Evolutionary conservation across 2,329 filamentous ascomycete genomes (phyloP), one percentile per base, ranked within the genome.

Genomic region (Aureobasidium sp.): DNA sequence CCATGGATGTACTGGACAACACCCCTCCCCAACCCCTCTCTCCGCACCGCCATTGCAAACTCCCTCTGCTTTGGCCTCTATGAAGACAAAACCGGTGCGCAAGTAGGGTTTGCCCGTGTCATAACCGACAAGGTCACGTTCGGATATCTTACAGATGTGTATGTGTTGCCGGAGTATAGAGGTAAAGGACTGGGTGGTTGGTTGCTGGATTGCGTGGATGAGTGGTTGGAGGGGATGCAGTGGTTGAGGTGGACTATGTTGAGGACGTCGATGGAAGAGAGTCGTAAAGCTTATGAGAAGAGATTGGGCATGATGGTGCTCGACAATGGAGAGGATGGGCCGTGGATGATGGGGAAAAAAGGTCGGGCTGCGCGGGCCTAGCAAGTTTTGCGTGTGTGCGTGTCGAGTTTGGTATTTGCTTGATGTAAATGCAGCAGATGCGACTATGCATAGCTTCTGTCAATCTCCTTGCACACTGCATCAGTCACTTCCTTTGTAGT

Each of bases 401-500:
- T 42, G 41, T n/a, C 5, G 7, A 5, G 3, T 4, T 42, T 7
- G 3, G 11, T 34, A 9, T 34, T 14, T 44, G 20, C 4, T 5
- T 44, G 3, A 44, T 5, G 6, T 5, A 44, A 25, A 9, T 11
- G 5, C 20, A 14, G 14, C 4, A 14, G 12, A 2, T 44, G 20
- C 20, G 14, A 12, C 27, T 41, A 53, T 11, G 49, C 53, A 36
- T 60, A 60, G 17, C 44, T 42, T n/a, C 25, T 34, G 64, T 71
- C 68, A 1, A 79, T 70, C 64, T 77, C 75, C 6, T 67, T 66
- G 61, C 74, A 75, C 0, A 79, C 75, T 1, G 76, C 76, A 53
- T 75, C 71, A 1, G 76, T 78, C 1, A 78, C 77, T 55, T 78
- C 73, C 61, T 75, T 72, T 0, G 76, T 79, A 9, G 65, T 69